These are phyloP conservation scores for Fomitopsis schrenkii DNA, from an alignment of 1,284 basidiomycete species.

Conservation along the genomic window DNA sequence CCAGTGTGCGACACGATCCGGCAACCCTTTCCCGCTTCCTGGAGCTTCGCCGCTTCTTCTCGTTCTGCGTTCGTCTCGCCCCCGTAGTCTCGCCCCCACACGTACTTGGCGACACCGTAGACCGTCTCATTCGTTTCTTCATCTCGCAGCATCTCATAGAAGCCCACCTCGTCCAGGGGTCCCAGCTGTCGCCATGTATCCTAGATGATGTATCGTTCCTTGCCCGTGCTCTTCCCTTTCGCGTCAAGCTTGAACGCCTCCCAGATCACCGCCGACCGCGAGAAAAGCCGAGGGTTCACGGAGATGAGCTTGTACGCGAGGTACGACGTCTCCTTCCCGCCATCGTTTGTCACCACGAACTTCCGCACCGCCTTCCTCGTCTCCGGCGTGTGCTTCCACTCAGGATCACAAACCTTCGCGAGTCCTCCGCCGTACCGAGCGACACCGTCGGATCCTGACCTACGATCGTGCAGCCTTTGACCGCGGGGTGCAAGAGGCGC, in stretches of 20 bases:
- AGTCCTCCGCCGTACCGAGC: background rate
- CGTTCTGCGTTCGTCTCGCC: background rate
- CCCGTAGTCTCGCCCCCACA: background rate
- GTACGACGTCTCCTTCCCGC: background rate
- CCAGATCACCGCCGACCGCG: background rate
- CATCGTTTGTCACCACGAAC: background rate
- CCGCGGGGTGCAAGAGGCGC: background rate
- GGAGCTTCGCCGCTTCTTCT: too few species aligned
- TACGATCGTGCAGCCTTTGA: background rate
- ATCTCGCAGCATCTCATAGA: background rate
- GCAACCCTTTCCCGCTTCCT: too few species aligned
- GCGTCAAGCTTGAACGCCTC: background rate
- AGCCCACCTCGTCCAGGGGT: background rate
- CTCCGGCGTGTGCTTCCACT: background rate
- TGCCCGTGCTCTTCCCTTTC: background rate
- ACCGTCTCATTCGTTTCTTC: background rate
- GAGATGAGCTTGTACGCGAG: background rate
- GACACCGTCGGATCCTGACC: background rate
- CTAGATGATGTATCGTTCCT: background rate
- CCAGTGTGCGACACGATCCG: too few species aligned
- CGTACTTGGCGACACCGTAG: background rate
- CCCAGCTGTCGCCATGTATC: background rate
- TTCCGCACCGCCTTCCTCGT: background rate
- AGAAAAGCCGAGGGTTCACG: background rate
- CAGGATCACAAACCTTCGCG: background rate